Base-by-base conservation (phyloP, 1,284 basidiomycete genomes). In the Microbotryum scabiosae region DNA sequence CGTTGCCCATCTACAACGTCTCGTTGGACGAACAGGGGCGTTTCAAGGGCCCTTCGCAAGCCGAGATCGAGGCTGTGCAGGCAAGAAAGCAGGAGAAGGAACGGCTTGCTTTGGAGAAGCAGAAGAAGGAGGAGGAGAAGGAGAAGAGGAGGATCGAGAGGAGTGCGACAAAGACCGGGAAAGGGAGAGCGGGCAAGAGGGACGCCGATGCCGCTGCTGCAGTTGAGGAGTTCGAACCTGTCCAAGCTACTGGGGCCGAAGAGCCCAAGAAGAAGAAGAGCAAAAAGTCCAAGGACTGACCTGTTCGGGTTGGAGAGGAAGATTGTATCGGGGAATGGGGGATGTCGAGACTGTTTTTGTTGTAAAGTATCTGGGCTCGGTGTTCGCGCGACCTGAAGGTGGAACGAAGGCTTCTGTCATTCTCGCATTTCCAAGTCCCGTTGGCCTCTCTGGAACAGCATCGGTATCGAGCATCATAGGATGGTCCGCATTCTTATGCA, bases 1-100 rank as follows among this genome's bases (percentile, higher is more conserved):
- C 87, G 65, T 77, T 98, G 32, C 94, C 94, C 1, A 84, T 98
- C 69, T 98, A 91, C 90, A 84, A 80, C 49, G 87, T 86, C 71
- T 76, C 75, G 25, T 76, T 77, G 14, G 76, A 73, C 30, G 73
- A 66, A 1, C 72, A 70, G 28, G 71, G 71, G 73, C 46, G 68
- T 57, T 43, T 75, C 72, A 54, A 65, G 58, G 45, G 66, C 71
- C 57, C 73, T 69, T 48, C 62, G 36, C 44, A 50, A 51, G 55
- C 67, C 61, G 69, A 67, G 60, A 62, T 67, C 64, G 68, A 65
- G 56, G 51, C 52, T 46, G 59, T 59, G 65, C 41, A 63, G 62
- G 62, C 51, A 21, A 63, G 51, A 46, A 59, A 61, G 46, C 55
- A 62, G 54, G 69, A 71, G 59, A 61, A 64, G 26, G 66, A 69